Conservation (phyloP, 805 yeast species). For the Ogataea pignaliae region DNA sequence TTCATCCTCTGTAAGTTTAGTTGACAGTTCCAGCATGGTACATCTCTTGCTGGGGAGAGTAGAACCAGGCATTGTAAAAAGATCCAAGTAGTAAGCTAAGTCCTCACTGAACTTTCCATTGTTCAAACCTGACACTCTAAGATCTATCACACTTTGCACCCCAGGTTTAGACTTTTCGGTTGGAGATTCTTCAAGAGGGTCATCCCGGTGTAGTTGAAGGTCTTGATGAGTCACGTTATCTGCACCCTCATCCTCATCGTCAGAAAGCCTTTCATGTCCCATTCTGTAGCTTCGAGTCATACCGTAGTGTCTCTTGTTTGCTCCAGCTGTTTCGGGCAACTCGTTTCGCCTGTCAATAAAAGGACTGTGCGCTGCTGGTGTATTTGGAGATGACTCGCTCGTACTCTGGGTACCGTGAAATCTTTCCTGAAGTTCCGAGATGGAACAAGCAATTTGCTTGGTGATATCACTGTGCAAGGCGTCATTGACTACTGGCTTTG, state of each 20-base stretch:
- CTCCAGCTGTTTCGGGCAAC: neutral
- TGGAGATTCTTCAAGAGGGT: slow-evolving; percentile 14
- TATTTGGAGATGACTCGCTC: no score
- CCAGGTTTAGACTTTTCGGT: slow-evolving; percentile 3
- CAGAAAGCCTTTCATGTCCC: slow-evolving; percentile 11
- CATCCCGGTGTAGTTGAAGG: slow-evolving; percentile 7
- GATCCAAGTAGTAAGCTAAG: slow-evolving; percentile 8
- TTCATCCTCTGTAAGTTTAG: slow-evolving; percentile 17
- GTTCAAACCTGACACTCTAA: slow-evolving; percentile 32
- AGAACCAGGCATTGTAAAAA: slow-evolving; percentile 11
- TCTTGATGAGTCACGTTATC: neutral
- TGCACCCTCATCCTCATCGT: slow-evolving; percentile 2
- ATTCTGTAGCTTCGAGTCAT: slow-evolving; percentile 23
- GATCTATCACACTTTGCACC: slow-evolving; percentile 23
- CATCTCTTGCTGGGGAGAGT: slow-evolving; percentile 12
- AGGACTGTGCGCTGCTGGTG: no score
- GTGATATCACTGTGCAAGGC: no score
- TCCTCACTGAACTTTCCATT: slow-evolving; percentile 12
- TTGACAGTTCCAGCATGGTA: slow-evolving; percentile 24
- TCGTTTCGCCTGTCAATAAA: no score
- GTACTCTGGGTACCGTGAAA: no score
- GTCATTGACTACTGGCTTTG: no score
- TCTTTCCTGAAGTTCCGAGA: no score
- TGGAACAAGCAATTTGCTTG: no score
- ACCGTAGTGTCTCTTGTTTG: slow-evolving; percentile 29